Evolutionary conservation across 2,329 filamentous ascomycete species (phyloP).

Genomic region (Colletotrichum melonis): DNA sequence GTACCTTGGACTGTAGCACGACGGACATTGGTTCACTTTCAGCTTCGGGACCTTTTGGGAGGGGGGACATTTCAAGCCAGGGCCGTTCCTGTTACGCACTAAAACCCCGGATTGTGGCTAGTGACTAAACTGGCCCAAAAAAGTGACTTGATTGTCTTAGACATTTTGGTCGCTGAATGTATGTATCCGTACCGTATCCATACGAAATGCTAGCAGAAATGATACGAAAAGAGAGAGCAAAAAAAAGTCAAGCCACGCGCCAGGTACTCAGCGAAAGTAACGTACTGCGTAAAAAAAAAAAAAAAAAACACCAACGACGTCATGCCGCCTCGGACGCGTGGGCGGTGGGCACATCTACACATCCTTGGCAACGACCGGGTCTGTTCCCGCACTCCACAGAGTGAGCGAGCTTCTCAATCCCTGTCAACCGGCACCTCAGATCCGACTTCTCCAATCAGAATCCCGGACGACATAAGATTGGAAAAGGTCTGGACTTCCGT

Average conservation of each 20-base stretch:
- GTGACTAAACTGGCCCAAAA: background rate
- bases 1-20: background rate
- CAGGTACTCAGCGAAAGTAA: too few species aligned
- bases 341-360: background rate
- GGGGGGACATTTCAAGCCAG: background rate
- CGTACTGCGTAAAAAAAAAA: background rate
- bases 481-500: slow-evolving; percentile 2
- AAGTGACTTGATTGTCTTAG: too few species aligned
- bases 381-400: slow-evolving; percentile 9
- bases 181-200: background rate
- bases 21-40: background rate
- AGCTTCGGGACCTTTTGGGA: slow-evolving; percentile 4
- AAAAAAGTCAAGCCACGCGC: background rate
- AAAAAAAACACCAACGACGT: slow-evolving; percentile 13
- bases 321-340: slow-evolving; percentile 32
- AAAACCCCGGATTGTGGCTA: slow-evolving; percentile 33
- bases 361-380: slow-evolving; percentile 16
- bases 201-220: background rate
- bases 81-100: slow-evolving; percentile 14
- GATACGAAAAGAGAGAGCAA: background rate
- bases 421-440: slow-evolving; percentile 22
- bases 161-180: too few species aligned
- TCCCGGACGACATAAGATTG: background rate
- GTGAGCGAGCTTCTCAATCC: background rate
- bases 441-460: slow-evolving; percentile 32